Evolutionary conservation across 2,329 filamentous ascomycete genomes (phyloP), one percentile per base, ranked within the genome.

Genomic region (Claviceps monticola): DNA sequence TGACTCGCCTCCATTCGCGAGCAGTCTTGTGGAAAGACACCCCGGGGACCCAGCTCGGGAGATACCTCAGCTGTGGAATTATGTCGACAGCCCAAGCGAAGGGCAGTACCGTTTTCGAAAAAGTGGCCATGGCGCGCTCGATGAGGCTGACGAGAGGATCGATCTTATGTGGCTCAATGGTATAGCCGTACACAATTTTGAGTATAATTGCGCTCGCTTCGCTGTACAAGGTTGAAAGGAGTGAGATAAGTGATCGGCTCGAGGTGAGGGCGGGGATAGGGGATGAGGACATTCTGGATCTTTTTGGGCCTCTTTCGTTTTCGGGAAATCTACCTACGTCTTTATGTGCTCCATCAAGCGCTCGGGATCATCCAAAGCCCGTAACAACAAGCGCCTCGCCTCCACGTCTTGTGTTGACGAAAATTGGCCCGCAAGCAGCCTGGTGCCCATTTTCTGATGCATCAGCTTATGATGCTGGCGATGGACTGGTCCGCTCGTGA

Each of bases 61-160:
- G 56, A 7, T 64, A 54, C 13, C 54, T 54, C 2, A 68, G 55
- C 2, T 46, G 36, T 0, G 67, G 66, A 0, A 69, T 17, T 0
- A 61, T 56, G 21, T 69, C 66, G 7, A 68, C 64, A 0, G 56
- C 23, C 66, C 66, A 69, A 3, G 56, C 46, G 17, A 63, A 50
- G 0, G 66, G 66, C 0, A 62, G 56, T 5, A 59, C 50, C 3
- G 65, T 61, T 7, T 51, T 44, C 0, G 61, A 61, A 44, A 67
- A 61, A 14, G 64, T 56, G 5, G 46, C 48, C 58, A 66, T 61
- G 54, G 62, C 62, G 3, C 50, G 49, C 5, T 66, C 62, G 5
- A 64, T 59, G 13, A 67, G 48, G 0, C 48, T 41, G 2, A 68
- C 61, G 5, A 69, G 53, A 1, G 60, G 58, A 29, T 69, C 66